Conservation (phyloP, 2,329 filamentous ascomycete genomes). For the Orbilia brochopaga region DNA sequence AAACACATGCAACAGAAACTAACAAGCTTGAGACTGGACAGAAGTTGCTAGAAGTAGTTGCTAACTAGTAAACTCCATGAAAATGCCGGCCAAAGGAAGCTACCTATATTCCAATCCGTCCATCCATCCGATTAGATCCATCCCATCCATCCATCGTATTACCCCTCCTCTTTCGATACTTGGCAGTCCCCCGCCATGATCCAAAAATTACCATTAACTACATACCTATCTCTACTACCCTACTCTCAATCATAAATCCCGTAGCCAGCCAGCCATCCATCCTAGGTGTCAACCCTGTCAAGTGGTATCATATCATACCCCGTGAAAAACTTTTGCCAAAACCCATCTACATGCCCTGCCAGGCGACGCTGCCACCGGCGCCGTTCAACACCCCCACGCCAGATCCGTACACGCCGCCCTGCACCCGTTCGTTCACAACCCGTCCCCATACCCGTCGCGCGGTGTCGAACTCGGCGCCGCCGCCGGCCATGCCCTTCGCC, state of each 20-base stretch:
- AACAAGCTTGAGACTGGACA: constrained; percentile 1
- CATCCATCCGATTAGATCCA: background rate
- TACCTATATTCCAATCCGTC: background rate
- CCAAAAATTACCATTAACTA: background rate
- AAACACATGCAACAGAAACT: background rate
- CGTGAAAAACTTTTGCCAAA: no score
- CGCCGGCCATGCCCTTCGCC: constrained; percentile 44
- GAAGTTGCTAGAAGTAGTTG: background rate
- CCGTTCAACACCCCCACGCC: constrained; percentile 18
- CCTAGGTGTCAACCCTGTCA: no score
- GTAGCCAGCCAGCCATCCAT: no score
- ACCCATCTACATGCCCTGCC: constrained; percentile 36
- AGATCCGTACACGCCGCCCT: constrained; percentile 37
- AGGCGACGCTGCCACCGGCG: constrained; percentile 35
- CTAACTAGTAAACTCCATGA: background rate
- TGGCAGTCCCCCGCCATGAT: background rate
- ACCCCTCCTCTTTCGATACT: background rate
- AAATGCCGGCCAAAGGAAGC: constrained; percentile 2
- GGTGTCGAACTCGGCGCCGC: constrained; percentile 31
- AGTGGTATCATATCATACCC: no score
- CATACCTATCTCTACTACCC: no score
- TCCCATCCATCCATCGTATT: background rate
- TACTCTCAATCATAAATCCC: no score
- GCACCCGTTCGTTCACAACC: constrained; percentile 38
- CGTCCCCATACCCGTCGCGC: constrained; percentile 43